phyloP scores from a whole-genome alignment of 257 asterid species.

The Cordia subcordata region DNA sequence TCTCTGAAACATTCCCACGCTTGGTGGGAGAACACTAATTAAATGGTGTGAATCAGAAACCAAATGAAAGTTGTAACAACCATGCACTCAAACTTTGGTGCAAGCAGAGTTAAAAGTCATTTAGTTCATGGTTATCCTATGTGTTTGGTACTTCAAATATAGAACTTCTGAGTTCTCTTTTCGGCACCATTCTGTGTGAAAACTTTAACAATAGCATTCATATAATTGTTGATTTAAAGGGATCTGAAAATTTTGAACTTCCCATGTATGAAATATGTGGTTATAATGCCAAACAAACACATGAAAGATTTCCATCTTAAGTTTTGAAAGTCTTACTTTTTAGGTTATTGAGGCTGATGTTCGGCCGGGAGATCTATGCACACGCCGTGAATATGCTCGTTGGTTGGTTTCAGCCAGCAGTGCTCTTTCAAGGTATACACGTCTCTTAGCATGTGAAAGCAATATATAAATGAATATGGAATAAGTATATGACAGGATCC shows the following conservation, averaged over 20 bases:
- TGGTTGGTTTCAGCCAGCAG: slow-evolving; percentile 95
- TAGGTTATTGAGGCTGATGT: slow-evolving; percentile 90
- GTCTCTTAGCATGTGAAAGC: slow-evolving; percentile 7
- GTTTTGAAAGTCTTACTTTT: neutral
- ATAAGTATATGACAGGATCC: slow-evolving; percentile 3
- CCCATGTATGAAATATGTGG: too few species aligned
- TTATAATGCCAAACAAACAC: neutral
- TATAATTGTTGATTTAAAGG: too few species aligned
- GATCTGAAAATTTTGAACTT: neutral
- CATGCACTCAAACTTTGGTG: too few species aligned
- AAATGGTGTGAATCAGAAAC: too few species aligned
- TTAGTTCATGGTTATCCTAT: too few species aligned
- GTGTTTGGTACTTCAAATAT: too few species aligned
- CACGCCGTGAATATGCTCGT: slow-evolving; percentile 97
- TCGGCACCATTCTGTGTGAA: neutral
- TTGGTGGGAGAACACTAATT: too few species aligned
- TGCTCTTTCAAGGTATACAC: slow-evolving; percentile 71
- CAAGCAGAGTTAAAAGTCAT: too few species aligned
- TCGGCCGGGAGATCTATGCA: slow-evolving; percentile 92
- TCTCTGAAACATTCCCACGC: too few species aligned
- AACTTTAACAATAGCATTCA: neutral
- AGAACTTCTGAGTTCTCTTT: too few species aligned
- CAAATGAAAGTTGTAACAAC: too few species aligned
- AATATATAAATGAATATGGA: too few species aligned
- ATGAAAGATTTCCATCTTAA: neutral